These are phyloP conservation scores for Solidago caesia DNA, from an alignment of 129 eudicot genomes.

Conservation along the genomic window DNA sequence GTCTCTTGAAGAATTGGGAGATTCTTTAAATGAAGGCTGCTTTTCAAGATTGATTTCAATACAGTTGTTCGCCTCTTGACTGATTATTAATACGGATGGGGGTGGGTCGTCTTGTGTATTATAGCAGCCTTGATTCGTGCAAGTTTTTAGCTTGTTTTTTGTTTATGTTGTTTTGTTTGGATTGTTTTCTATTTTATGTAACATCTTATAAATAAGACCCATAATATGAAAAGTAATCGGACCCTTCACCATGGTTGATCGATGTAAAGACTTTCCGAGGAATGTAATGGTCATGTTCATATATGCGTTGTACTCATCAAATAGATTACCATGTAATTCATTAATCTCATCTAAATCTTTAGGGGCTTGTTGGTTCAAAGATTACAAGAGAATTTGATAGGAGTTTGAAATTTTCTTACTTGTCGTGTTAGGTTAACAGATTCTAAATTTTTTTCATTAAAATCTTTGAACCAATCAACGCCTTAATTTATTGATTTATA, in stretches of 20 bases:
- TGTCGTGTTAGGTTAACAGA: no score
- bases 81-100: background rate
- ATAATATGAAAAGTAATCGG: background rate
- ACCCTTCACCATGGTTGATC: conserved; percentile 10
- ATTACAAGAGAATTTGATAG: no score
- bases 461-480: no score
- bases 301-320: background rate
- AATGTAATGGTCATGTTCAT: conserved; percentile 16
- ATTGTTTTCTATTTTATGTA: background rate
- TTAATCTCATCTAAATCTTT: no score
- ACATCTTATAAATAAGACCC: conserved; percentile 12
- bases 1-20: conserved; percentile 10
- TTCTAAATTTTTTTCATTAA: no score
- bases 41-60: conserved; percentile 21
- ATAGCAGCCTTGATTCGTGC: background rate
- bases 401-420: no score
- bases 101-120: background rate
- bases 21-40: conserved; percentile 12
- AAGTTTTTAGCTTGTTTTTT: conserved; percentile 6
- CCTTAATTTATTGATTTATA: no score
- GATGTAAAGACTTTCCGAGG: conserved; percentile 14
- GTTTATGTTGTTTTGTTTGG: conserved; percentile 3
- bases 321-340: conserved; percentile 13
- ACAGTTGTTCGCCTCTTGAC: conserved; percentile 1
- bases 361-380: no score